Base-by-base conservation (phyloP, 768 basidiomycete species). In the Tricholoma sp. region DNA sequence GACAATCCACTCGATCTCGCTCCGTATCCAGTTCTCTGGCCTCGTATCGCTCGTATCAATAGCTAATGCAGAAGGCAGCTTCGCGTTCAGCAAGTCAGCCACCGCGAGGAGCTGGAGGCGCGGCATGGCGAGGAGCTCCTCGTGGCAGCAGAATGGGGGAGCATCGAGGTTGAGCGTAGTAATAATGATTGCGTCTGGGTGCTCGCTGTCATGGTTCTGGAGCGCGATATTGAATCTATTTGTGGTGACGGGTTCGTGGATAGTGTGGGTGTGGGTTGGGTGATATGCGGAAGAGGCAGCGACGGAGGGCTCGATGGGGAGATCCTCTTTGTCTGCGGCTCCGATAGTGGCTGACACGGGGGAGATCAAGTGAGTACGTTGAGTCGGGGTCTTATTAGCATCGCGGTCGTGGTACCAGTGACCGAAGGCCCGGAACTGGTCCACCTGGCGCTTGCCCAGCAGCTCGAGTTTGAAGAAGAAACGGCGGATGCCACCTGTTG, bases 91-190 rank as follows among this genome's bases (percentile, higher is more conserved):
- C 8, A 72, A 61, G 14, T 63, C 60, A 4, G 84, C 86, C 14
- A 85, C 85, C 0, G 56, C 66, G 47, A 83, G 64, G 45, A 90
- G 80, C 57, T 81, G 73, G 1, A 67, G 46, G 41, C 80, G 81
- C 3, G 79, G 63, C 88, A 90, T 88, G 0, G 79, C 76, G 54
- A 88, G 64, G 41, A 89, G 76, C 61, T 90, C 86, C 58, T 86
- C 85, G 65, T 90, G 86, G 68, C 85, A 88, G 69, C 84, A 86
- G 71, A 89, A 90, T 0, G 86, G 86, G 9, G 79, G 72, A 21
- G 67, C 69, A 39, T 77, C 72, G 11, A 89, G 75, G 34, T 78
- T 72, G 11, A 89, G 74, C 5, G 86, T 76, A 0, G 84, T 88
- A 66, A 89, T 81, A 37, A 88, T 75, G 41, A 89, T 72, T 7